phyloP scores from a whole-genome alignment of 2,329 filamentous ascomycete species.

The Leptodontidium sp. region DNA sequence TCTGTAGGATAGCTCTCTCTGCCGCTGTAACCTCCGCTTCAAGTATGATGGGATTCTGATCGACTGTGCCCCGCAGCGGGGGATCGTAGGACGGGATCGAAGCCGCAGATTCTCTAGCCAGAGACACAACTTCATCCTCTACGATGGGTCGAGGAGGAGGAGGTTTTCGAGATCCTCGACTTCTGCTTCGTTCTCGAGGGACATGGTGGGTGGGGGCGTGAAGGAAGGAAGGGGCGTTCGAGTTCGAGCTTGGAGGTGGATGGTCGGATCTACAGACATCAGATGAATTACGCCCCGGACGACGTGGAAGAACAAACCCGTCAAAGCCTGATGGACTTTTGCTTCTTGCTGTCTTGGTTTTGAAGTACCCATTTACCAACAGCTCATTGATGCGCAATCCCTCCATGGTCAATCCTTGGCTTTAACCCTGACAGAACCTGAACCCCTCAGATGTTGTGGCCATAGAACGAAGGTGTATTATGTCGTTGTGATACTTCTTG shows the following conservation, averaged over 20 bases:
- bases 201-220: conserved; percentile 24
- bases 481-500: background rate
- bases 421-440: conserved; percentile 16
- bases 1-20: conserved; percentile 42
- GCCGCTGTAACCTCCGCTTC: conserved; percentile 57
- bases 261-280: background rate
- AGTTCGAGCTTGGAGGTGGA: background rate
- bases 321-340: conserved; percentile 49
- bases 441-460: conserved; percentile 12
- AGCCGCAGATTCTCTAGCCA: conserved; percentile 63
- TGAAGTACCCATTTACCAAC: conserved; percentile 60
- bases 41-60: conserved; percentile 73
- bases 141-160: conserved; percentile 69
- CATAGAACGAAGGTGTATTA: conserved; percentile 21
- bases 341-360: conserved; percentile 52
- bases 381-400: conserved; percentile 37
- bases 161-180: conserved; percentile 31
- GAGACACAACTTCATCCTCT: conserved; percentile 72
- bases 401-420: conserved; percentile 37
- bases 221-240: conserved; percentile 24
- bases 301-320: background rate
- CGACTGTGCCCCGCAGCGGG: conserved; percentile 67
- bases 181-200: conserved; percentile 34
- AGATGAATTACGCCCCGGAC: background rate
- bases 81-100: conserved; percentile 57